Evolutionary conservation across 1,284 basidiomycete species (phyloP), one percentile per base, ranked within the genome.

Genomic region (Leucoagaricus sp.): DNA sequence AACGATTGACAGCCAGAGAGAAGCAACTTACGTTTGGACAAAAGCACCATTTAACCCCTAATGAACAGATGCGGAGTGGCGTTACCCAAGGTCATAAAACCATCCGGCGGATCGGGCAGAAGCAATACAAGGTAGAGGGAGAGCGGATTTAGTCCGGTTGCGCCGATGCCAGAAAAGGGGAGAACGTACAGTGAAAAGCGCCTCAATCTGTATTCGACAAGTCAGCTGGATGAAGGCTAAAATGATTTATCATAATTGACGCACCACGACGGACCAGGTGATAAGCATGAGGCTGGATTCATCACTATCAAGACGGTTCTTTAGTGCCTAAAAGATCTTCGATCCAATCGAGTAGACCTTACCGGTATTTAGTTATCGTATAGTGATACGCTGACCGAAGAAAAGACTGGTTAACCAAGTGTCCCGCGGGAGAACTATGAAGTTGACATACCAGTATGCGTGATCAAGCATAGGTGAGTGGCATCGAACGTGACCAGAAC

Each of bases 21-120:
- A 9, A 36, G 3, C 25, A 12, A 61, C 73, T 23, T 53, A 80
- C 80, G 73, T 69, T 72, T 83, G 81, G 0, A 82, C 81, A 13
- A 83, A 67, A n/a, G 80, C 67, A 1, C 76, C 81, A 29, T 80
- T 79, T 47, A 81, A 68, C 2, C 76, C 79, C 80, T 82, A 55
- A 21, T 48, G 17, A n/a, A 38, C 13, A 4, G 15, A n/a, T 4
- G 17, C 8, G 36, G 36, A 13, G 36, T 38, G 36, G 36, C 36
- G 36, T 38, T 38, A n/a, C 12, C 4, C 13, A 4, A 38, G 12
- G 36, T 9, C 36, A 38, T 13, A 13, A n/a, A 33, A 15, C 17
- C 36, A 38, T 38, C 17, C 12, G 36, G 17, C 36, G 36, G 40
- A 41, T 41, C 19, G 40, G 40, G 40, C 7, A 21, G 8, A 41